Evolutionary conservation across 2,329 filamentous ascomycete species (phyloP).

Genomic region (Coleophoma eucalyptorum): DNA sequence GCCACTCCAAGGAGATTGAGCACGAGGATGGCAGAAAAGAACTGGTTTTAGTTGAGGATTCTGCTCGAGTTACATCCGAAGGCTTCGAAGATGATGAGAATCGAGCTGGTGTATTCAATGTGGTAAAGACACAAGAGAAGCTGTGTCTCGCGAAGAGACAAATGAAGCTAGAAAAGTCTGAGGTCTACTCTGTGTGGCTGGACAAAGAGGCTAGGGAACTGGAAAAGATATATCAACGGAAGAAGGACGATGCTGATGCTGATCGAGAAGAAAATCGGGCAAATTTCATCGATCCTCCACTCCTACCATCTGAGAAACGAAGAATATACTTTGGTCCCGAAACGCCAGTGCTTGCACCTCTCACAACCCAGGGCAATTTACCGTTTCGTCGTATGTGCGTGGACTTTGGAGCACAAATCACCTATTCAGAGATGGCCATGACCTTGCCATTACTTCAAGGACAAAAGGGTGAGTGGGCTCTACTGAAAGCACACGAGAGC

Average conservation of each 20-base stretch:
- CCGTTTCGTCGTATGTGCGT: conserved; percentile 90
- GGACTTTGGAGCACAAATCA: conserved; percentile 84
- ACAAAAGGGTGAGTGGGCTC: conserved; percentile 86
- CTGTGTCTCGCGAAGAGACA: conserved; percentile 71
- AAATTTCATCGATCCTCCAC: conserved; percentile 78
- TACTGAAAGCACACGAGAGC: conserved; percentile 87
- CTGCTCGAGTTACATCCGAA: conserved; percentile 19
- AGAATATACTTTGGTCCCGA: conserved; percentile 90
- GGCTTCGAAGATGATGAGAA: conserved; percentile 36
- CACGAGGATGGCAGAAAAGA: conserved; percentile 79
- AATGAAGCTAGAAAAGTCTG: conserved; percentile 66
- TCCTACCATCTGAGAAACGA: conserved; percentile 89
- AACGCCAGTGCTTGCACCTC: conserved; percentile 87
- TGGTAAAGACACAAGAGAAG: conserved; percentile 67
- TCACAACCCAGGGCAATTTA: conserved; percentile 95
- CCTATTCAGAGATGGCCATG: conserved; percentile 98
- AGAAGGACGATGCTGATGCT: conserved; percentile 33
- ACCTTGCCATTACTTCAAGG: conserved; percentile 86
- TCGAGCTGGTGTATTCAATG: conserved; percentile 68
- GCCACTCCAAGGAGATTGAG: conserved; percentile 79
- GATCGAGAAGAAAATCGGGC: conserved; percentile 70
- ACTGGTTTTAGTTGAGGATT: conserved; percentile 60
- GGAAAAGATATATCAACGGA: conserved; percentile 43
- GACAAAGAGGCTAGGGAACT: conserved; percentile 56
- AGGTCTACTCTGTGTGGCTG: conserved; percentile 75